Evolutionary conservation across 495 filamentous ascomycete genomes (phyloP), one percentile per base, ranked within the genome.

Genomic region (Hyphodiscus hymeniophilus): DNA sequence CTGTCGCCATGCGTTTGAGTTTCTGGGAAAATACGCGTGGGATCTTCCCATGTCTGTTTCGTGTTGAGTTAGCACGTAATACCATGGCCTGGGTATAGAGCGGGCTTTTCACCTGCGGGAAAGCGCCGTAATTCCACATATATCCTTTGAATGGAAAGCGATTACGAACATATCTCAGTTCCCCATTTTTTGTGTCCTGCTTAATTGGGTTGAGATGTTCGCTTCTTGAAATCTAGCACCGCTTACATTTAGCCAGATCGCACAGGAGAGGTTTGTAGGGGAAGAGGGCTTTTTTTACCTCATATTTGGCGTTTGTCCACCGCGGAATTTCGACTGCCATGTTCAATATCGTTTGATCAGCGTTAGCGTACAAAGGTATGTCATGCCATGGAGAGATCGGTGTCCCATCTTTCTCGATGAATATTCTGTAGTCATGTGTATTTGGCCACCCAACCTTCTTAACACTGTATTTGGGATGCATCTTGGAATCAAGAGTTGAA

Each of bases 301-400:
- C 61, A 40, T 60, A 56, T 45, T 64, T 64, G 39, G 56, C 57
- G 24, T 58, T 54, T 2, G 47, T 51, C 57, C 57, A 62, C 38
- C 61, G 36, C 16, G 61, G 61, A 15, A 63, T 48, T 38, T 63
- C 61, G 15, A 63, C 57, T 8, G 62, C 46, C 54, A 62, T 60
- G 54, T 62, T 60, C 15, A 60, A 39, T 4, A 62, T 42, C 10
- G 40, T 36, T 8, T 45, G 39, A 5, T 13, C 6, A 22, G 31
- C 7, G 42, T 59, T 55, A 23, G 55, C 49, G 36, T 56, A 51
- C 8, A 62, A 51, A 4, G 61, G 57, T 28, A 64, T 57, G 32
- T 64, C 61, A 38, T 64, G 61, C 32, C 54, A 60, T 10, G 55
- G 52, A 1, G 61, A 63, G 23, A 63, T 50, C n/a, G 59, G 54